These are phyloP conservation scores for Clohesyomyces aquaticus DNA, from an alignment of 495 filamentous ascomycete species.

Conservation along the genomic window DNA sequence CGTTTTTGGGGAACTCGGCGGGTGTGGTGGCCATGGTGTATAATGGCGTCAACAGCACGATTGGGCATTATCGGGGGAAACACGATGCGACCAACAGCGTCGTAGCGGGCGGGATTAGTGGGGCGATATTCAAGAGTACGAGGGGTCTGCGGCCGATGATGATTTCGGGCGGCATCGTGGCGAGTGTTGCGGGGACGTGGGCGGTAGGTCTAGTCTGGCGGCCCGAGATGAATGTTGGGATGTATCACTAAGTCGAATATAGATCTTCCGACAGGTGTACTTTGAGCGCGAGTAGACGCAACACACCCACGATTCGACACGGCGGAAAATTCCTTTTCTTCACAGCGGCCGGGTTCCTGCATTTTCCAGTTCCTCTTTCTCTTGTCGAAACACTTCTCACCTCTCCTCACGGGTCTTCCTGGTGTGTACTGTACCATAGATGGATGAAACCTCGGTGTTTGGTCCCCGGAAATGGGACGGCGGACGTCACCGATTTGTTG, in stretches of 20 bases:
- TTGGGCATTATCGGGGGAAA: constrained; percentile 83
- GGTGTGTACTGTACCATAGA: constrained; percentile 12
- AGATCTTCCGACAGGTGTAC: constrained; percentile 27
- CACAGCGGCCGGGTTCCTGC: background rate
- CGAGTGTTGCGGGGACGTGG: constrained; percentile 81
- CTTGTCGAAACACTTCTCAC: constrained; percentile 1
- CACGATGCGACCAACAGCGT: constrained; percentile 91
- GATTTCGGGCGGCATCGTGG: constrained; percentile 88
- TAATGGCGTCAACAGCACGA: constrained; percentile 86
- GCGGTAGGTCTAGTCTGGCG: constrained; percentile 59
- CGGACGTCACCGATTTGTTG: background rate
- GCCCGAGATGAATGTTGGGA: background rate
- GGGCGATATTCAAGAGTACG: constrained; percentile 95
- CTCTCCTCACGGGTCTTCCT: constrained; percentile 10
- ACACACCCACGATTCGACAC: background rate
- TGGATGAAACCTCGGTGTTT: background rate
- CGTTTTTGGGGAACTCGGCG: constrained; percentile 95
- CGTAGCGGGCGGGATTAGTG: constrained; percentile 78
- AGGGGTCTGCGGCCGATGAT: constrained; percentile 86
- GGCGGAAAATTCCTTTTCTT: background rate
- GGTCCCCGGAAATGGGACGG: background rate
- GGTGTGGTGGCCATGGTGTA: constrained; percentile 94
- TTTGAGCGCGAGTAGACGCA: constrained; percentile 30
- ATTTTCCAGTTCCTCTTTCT: background rate
- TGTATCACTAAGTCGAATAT: constrained; percentile 1